phyloP scores from a whole-genome alignment of 2,329 filamentous ascomycete species.

The Coniochaeta ligniaria region DNA sequence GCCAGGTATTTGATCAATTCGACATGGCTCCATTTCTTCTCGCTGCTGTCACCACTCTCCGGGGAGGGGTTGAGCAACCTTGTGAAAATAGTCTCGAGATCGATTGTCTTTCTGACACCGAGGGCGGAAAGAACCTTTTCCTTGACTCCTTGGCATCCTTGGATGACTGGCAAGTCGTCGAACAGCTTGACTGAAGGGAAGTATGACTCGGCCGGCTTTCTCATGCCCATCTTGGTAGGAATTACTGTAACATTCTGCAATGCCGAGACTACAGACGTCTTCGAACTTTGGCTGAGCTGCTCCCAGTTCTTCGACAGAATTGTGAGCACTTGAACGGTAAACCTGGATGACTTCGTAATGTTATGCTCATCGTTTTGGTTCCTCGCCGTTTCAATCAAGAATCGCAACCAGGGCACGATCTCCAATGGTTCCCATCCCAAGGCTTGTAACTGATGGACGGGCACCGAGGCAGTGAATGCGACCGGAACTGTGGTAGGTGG shows the following conservation, averaged over 20 bases:
- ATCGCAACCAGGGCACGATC: slow-evolving; percentile 78
- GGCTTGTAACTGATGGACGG: slow-evolving; percentile 61
- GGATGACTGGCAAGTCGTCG: slow-evolving; percentile 81
- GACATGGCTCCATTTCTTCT: slow-evolving; percentile 77
- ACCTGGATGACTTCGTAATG: slow-evolving; percentile 63
- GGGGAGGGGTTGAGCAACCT: slow-evolving; percentile 62
- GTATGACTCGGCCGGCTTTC: slow-evolving; percentile 75
- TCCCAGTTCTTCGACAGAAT: slow-evolving; percentile 91
- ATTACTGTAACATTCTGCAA: slow-evolving; percentile 68
- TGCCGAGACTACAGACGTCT: slow-evolving; percentile 55
- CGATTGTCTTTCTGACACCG: slow-evolving; percentile 91
- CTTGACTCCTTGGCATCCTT: slow-evolving; percentile 71
- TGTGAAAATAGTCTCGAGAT: slow-evolving; percentile 88
- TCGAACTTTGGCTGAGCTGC: slow-evolving; percentile 58
- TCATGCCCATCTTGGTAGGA: slow-evolving; percentile 89
- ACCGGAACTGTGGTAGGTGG: slow-evolving; percentile 80
- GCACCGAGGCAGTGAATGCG: slow-evolving; percentile 68
- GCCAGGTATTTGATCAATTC: slow-evolving; percentile 92
- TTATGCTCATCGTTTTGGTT: slow-evolving; percentile 56
- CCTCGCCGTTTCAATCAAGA: slow-evolving; percentile 62
- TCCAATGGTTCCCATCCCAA: slow-evolving; percentile 84
- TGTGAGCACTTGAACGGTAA: slow-evolving; percentile 69
- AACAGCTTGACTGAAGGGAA: slow-evolving; percentile 93
- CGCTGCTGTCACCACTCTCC: slow-evolving; percentile 37
- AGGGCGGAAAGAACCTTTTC: slow-evolving; percentile 81